phyloP scores from a whole-genome alignment of 192 early-diverging fungal genomes.

The Linnemannia elongata region DNA sequence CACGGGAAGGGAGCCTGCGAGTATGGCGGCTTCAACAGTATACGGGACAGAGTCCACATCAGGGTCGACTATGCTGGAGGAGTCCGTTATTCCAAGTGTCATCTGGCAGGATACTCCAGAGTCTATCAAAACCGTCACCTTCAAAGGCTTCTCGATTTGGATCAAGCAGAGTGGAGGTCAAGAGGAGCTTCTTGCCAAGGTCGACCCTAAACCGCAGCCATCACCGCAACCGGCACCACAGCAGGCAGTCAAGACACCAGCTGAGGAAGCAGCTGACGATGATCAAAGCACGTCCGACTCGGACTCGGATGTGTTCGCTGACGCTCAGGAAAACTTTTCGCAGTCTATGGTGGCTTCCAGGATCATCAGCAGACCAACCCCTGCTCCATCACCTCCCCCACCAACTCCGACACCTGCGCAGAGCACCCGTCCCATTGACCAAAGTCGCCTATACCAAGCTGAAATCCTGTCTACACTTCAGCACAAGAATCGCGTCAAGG shows the following conservation, averaged over 20 bases:
- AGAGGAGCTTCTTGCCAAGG: slow-evolving; percentile 1
- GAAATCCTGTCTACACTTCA: slow-evolving; percentile 64
- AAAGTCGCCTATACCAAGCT: slow-evolving; percentile 41
- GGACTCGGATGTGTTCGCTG: slow-evolving; percentile 44
- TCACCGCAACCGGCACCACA: background rate
- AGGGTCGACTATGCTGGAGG: slow-evolving; percentile 35
- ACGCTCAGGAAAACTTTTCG: slow-evolving; percentile 45
- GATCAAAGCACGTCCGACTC: slow-evolving; percentile 39
- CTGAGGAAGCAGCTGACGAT: background rate
- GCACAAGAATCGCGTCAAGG: slow-evolving; percentile 59
- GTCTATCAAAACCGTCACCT: slow-evolving; percentile 65
- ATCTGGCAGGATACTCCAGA: slow-evolving; percentile 57
- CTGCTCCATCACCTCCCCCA: background rate
- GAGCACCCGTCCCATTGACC: background rate
- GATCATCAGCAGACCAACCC: background rate
- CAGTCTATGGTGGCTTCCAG: slow-evolving; percentile 39
- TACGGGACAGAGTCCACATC: slow-evolving; percentile 23
- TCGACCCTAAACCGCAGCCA: background rate
- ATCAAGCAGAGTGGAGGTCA: slow-evolving; percentile 46
- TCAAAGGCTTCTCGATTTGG: slow-evolving; percentile 65
- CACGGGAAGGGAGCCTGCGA: background rate
- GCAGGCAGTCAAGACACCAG: background rate
- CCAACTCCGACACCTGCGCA: background rate
- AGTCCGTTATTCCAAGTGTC: slow-evolving; percentile 38
- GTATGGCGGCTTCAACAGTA: slow-evolving; percentile 29